phyloP scores from a whole-genome alignment of 768 basidiomycete genomes.

The Hysterangium stoloniferum region DNA sequence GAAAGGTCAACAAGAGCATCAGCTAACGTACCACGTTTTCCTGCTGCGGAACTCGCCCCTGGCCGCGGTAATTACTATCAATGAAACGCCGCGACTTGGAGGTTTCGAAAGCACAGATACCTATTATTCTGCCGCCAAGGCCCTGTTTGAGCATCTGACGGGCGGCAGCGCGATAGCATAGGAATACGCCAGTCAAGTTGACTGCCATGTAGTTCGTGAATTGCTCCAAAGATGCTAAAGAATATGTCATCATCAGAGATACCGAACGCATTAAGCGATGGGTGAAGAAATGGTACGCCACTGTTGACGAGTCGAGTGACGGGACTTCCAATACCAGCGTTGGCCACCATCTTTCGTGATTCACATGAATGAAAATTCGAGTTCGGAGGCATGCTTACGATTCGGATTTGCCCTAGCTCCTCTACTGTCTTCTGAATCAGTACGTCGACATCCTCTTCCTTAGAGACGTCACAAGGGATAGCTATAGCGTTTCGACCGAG shows the following conservation, averaged over 20 bases:
- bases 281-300: conserved; percentile 17
- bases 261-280: not conserved
- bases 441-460: conserved; percentile 34
- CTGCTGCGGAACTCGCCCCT: conserved; percentile 5
- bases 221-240: conserved; percentile 17
- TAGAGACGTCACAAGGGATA: conserved; percentile 32
- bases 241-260: not conserved
- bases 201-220: conserved; percentile 26
- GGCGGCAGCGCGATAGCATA: conserved; percentile 35
- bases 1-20: not conserved
- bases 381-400: conserved; percentile 28
- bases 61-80: not conserved
- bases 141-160: conserved; percentile 33
- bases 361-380: too few species aligned
- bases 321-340: conserved; percentile 30
- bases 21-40: not conserved
- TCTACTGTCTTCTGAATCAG: conserved; percentile 28
- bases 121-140: conserved; percentile 32
- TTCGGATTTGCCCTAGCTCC: conserved; percentile 38
- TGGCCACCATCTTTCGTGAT: conserved; percentile 43
- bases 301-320: conserved; percentile 18
- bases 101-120: conserved; percentile 15
- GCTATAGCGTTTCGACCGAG: conserved; percentile 18
- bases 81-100: not conserved
- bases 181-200: conserved; percentile 28